A percentile compares a stretch with the other conserved stretches of the same genome.
These are phyloP conservation scores for Citrus sp. DNA, from an alignment of 345 rosid species.

Conservation along the genomic window DNA sequence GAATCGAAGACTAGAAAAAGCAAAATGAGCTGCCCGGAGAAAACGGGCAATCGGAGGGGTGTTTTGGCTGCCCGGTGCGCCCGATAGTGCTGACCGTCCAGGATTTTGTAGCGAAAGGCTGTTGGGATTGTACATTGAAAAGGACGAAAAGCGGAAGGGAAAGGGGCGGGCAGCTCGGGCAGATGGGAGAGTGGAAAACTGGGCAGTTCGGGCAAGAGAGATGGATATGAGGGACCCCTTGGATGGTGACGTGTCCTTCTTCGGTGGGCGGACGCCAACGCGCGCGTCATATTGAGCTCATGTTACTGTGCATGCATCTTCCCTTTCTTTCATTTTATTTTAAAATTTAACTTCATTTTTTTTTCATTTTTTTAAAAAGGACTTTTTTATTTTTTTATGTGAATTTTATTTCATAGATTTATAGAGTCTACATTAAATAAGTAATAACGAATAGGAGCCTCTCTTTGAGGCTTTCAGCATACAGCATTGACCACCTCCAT, in stretches of 20 bases:
- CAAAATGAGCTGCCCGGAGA: slow-evolving; percentile 21
- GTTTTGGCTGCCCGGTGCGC: not conserved
- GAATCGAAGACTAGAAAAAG: slow-evolving; percentile 28
- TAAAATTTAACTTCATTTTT: not conserved
- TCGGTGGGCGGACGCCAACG: slow-evolving; percentile 15
- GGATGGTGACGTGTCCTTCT: slow-evolving; percentile 34
- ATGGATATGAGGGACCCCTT: slow-evolving; percentile 20
- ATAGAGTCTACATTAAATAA: not conserved
- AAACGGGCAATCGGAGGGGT: slow-evolving; percentile 4
- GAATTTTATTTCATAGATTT: not conserved
- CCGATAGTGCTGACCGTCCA: slow-evolving; percentile 1
- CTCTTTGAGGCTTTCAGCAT: not conserved
- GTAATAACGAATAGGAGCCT: not conserved
- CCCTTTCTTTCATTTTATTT: not conserved
- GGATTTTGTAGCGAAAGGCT: not conserved
- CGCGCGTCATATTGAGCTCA: slow-evolving; percentile 24
- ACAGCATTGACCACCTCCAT: not conserved
- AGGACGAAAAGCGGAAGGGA: not conserved
- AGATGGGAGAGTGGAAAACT: not conserved
- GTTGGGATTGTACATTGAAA: not conserved
- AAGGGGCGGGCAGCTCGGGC: slow-evolving; percentile 25
- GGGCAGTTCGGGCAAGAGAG: slow-evolving; percentile 21
- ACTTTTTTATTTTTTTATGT: not conserved
- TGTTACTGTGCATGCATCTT: not conserved
- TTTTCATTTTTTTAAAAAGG: not conserved